Evolutionary conservation across 768 basidiomycete species (phyloP), one percentile per base, ranked within the genome.

Genomic region (Tulasnella sp.): DNA sequence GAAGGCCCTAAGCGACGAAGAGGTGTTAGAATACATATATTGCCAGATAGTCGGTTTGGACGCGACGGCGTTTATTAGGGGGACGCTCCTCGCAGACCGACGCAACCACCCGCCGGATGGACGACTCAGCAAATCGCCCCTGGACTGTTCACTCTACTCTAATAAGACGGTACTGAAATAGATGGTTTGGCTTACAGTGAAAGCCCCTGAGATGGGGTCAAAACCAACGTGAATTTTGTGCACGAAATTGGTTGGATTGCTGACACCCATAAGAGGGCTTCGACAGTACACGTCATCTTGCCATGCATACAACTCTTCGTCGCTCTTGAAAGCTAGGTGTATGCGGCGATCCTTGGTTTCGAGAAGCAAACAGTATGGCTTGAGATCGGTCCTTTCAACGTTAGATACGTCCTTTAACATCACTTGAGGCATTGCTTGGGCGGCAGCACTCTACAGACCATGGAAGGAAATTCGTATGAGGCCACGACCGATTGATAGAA

Each of bases 221-320:
- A 97, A 98, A 3, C 96, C 97, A 79, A 99, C 97, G 85, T 99
- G 97, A 2, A 99, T 96, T 84, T 98, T 96, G 87, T 99, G 97
- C 0, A 98, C 95, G 84, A 99, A 99, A 85, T 99, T 97, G 10
- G 97, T 98, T 0, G 97, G 97, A 82, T 93, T 93, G 84, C 92
- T 93, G 68, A 97, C 94, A 38, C 97, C 95, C 92, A 97, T 94
- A 74, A 96, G 88, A 3, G 97, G 96, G 83, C 94, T 95, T 72
- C 96, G 90, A 7, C 90, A 91, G 86, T 99, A 98, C 80, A 99
- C 92, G 84, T 98, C 97, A 84, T 99, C 97, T 85, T 97, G 94
- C 97, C 97, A 99, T 24, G 92, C 92, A 83, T 99, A 99, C n/a
- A 99, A 89, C 83, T 99, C 97, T 82, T 97, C 95, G 84, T 99